Conservation (phyloP, 352 stramenopile species). For the Phytophthora pistaciae region DNA sequence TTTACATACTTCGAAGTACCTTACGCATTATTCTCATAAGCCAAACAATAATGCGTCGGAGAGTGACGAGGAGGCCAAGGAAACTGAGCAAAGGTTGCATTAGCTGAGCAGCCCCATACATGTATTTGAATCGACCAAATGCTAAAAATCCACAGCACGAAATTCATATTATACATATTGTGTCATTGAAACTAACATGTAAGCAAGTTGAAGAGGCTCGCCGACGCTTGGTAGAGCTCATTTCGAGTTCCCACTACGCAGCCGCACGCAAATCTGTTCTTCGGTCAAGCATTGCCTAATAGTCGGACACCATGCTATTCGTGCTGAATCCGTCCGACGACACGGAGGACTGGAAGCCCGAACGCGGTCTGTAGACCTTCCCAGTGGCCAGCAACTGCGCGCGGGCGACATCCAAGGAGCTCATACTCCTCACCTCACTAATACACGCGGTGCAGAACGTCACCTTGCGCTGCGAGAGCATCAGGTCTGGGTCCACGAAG, state of each 20-base stretch:
- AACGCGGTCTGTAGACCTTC: slow-evolving; percentile 20
- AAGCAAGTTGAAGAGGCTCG: no score
- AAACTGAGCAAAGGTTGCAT: no score
- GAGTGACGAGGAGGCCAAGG: no score
- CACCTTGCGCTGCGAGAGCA: slow-evolving; percentile 45
- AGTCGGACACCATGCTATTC: not conserved
- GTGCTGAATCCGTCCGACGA: slow-evolving; percentile 18
- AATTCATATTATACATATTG: no score
- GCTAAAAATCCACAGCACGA: no score
- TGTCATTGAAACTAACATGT: no score
- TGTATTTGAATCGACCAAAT: no score
- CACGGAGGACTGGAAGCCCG: slow-evolving; percentile 25
- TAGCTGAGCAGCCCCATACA: no score
- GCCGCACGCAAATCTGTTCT: not conserved
- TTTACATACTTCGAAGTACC: no score
- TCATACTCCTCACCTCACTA: slow-evolving; percentile 39
- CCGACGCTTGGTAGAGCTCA: not conserved
- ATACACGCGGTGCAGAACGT: slow-evolving; percentile 51
- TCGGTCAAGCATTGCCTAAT: not conserved
- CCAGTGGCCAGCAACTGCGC: slow-evolving; percentile 43
- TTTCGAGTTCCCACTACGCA: not conserved
- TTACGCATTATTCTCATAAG: no score
- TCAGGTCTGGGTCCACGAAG: slow-evolving; percentile 47
- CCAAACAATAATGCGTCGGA: no score
- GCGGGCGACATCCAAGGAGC: slow-evolving; percentile 34